Conservation (phyloP, 192 early-diverging fungal genomes). For the Backusella psychrophila region DNA sequence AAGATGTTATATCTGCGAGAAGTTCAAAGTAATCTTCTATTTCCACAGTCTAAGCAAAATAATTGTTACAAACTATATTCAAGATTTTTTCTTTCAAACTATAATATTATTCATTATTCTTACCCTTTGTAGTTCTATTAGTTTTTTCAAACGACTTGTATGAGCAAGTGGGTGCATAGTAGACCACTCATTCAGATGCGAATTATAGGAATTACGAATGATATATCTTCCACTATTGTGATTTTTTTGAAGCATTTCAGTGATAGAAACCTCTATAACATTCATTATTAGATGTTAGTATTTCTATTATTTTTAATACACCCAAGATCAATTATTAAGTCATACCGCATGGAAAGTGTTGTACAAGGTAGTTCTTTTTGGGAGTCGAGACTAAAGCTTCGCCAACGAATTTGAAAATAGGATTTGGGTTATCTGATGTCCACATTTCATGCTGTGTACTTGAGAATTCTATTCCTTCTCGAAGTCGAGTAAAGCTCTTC, state of each 20-base stretch:
- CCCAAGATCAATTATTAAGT: neutral
- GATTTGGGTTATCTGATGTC: slow-evolving; percentile 50
- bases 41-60: slow-evolving; percentile 42
- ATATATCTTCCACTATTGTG: slow-evolving; percentile 22
- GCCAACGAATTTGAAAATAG: slow-evolving; percentile 51
- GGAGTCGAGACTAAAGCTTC: slow-evolving; percentile 30
- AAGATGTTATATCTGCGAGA: neutral
- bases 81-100: neutral
- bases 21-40: slow-evolving; percentile 51
- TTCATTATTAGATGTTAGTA: neutral
- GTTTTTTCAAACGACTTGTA: slow-evolving; percentile 38
- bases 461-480: slow-evolving; percentile 33
- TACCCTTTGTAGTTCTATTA: slow-evolving; percentile 45
- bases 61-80: neutral
- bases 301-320: neutral
- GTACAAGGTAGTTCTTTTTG: slow-evolving; percentile 17
- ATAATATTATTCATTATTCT: neutral
- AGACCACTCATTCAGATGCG: slow-evolving; percentile 44
- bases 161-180: slow-evolving; percentile 48
- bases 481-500: slow-evolving; percentile 48
- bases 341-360: slow-evolving; percentile 19
- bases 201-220: slow-evolving; percentile 42
- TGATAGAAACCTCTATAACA: neutral
- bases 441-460: slow-evolving; percentile 44
- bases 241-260: neutral